A percentile compares a stretch with the other conserved stretches of the same genome.
Conservation (phyloP, 2,329 filamentous ascomycete genomes). For the Sporothrix protearum region DNA sequence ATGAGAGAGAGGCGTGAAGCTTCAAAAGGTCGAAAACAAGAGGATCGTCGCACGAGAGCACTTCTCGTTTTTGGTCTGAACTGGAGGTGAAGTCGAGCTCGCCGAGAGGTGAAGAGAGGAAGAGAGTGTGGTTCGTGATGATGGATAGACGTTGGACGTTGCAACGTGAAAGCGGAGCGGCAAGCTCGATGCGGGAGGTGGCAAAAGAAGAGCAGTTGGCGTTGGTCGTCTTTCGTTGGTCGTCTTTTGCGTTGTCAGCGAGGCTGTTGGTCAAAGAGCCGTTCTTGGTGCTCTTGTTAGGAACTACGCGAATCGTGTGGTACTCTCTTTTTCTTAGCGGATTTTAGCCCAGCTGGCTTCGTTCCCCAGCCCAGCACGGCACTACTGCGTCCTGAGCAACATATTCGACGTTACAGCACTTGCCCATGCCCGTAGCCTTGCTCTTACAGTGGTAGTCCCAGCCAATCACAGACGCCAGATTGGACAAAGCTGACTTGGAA, state of each 20-base stretch:
- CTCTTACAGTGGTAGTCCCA: background rate
- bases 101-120: background rate
- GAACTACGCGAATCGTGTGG: background rate
- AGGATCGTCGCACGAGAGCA: background rate
- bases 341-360: background rate
- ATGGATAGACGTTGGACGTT: background rate
- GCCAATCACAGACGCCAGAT: background rate
- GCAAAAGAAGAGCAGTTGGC: background rate
- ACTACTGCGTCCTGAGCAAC: too few relatives aligned
- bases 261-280: slow-evolving; percentile 14
- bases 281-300: background rate
- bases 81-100: background rate
- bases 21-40: background rate
- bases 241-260: slow-evolving; percentile 1
- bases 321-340: background rate
- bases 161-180: background rate
- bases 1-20: background rate
- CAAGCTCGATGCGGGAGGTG: slow-evolving; percentile 10
- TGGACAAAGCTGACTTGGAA: background rate
- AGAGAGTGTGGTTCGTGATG: background rate
- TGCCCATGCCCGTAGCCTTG: slow-evolving; percentile 12
- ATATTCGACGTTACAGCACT: too few relatives aligned
- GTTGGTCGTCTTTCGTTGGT: background rate
- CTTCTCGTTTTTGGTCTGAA: background rate
- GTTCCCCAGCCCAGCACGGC: background rate